These are phyloP conservation scores for Curvularia sp. DNA, from an alignment of 2,329 filamentous ascomycete genomes.

Conservation along the genomic window DNA sequence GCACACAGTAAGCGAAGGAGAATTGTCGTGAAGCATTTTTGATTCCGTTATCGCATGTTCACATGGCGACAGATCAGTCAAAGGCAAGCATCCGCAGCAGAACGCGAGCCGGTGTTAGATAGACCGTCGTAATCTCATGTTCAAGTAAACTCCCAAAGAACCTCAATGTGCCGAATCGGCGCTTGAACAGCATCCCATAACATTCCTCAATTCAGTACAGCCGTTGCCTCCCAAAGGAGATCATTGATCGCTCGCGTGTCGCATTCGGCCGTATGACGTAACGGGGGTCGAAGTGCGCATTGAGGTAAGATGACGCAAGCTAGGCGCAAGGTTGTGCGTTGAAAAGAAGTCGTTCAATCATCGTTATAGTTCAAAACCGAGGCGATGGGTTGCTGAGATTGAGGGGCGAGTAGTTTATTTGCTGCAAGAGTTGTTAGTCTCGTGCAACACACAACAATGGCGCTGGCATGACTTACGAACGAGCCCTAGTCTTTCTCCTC, in stretches of 20 bases:
- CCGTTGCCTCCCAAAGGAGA: constrained; percentile 30
- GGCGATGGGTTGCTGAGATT: constrained; percentile 46
- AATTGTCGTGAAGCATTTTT: constrained; percentile 50
- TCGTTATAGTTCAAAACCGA: constrained; percentile 43
- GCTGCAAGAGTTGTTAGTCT: constrained; percentile 41
- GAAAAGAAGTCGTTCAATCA: constrained; percentile 38
- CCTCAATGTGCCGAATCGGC: constrained; percentile 38
- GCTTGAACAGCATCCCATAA: constrained; percentile 47
- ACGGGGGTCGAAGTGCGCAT: constrained; percentile 20
- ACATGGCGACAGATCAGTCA: constrained; percentile 49
- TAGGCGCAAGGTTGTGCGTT: constrained; percentile 32
- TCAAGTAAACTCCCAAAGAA: constrained; percentile 46
- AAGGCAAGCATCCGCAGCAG: constrained; percentile 42
- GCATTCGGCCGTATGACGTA: constrained; percentile 38
- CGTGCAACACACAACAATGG: neutral
- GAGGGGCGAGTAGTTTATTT: constrained; percentile 60
- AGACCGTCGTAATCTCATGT: constrained; percentile 35
- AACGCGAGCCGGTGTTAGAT: constrained; percentile 50
- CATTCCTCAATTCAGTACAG: constrained; percentile 39
- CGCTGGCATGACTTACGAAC: constrained; percentile 73
- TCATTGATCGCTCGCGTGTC: constrained; percentile 37
- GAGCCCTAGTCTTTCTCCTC: constrained; percentile 99
- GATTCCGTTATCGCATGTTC: constrained; percentile 46
- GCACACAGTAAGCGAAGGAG: constrained; percentile 14
- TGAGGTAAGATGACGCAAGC: constrained; percentile 33